Base-by-base conservation (phyloP, 139 green algal species). In the Trebouxia sp. region DNA sequence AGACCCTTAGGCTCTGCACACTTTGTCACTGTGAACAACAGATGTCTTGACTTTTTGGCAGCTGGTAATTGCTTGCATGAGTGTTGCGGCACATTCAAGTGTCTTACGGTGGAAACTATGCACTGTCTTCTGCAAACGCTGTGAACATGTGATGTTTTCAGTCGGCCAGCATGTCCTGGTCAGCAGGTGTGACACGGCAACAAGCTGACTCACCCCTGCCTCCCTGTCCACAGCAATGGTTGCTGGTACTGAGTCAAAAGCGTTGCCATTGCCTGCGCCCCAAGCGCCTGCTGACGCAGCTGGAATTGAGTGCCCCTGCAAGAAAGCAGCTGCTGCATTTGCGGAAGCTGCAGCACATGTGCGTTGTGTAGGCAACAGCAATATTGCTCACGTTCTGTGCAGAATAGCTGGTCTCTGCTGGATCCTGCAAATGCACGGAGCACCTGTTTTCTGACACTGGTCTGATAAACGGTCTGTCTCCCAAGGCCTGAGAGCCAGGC, bases 201-300 rank as follows among this genome's bases (percentile, higher is more conserved):
- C 9, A 75, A 47, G 65, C 8, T 28, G 20, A 12, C 67, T 76
- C 41, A 76, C 67, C 39, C 41, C 67, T 15, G 67, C 67, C 37
- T 76, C 41, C 22, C 41, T 76, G 38, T 76, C 67, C 22, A 76
- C 41, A 51, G 67, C 41, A 51, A 76, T 51, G 6, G 41, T 51
- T 5, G 67, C 67, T 50, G 67, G 67, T n/a, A 55, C 67, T 14
- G 39, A 50, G 35, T 76, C 67, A 55, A 55, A 50, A 22, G 22
- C 39, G 9, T 55, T 51, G 24, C 67, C 39, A 76, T 51, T 76
- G 67, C 37, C 37, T 76, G 67, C 12, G 1, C 67, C 67, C 67
- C 67, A 76, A 28, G 67, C 67, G 4, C 67, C 67, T 32, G 26
- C 67, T 35, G 67, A 45, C 30, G 41, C 58, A 7, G 30, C 58